Percentiles rank a stretch among this genome's conserved stretches.
These are phyloP conservation scores for Pelargonium hybrid DNA, from an alignment of 441 rosid genomes.

Conservation along the genomic window DNA sequence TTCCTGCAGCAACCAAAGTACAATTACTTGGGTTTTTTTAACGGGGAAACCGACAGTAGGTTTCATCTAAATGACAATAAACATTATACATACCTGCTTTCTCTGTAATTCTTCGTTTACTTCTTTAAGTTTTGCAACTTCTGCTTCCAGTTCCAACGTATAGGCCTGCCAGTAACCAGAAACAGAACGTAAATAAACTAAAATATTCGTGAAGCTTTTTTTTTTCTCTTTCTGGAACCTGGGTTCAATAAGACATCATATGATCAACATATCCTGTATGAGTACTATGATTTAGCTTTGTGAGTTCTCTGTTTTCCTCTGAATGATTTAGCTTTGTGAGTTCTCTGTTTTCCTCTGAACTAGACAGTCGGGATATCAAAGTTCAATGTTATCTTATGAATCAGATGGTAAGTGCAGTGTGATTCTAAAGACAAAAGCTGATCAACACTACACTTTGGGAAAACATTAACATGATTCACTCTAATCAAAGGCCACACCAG, in stretches of 20 bases:
- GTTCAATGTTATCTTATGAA: no score
- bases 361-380: no score
- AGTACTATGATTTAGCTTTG: not conserved
- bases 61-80: not conserved
- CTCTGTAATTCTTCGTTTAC: conserved; percentile 44
- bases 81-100: conserved; percentile 37
- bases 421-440: no score
- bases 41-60: no score
- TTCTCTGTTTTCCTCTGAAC: no score
- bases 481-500: not conserved
- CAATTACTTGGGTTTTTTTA: conserved; percentile 2
- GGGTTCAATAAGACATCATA: not conserved
- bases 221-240: not conserved
- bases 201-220: not conserved
- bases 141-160: conserved; percentile 59
- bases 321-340: not conserved
- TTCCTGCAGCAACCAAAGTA: conserved; percentile 32
- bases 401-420: no score
- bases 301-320: no score
- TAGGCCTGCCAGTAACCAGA: conserved; percentile 42
- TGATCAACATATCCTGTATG: not conserved
- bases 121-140: conserved; percentile 53
- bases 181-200: conserved; percentile 4
- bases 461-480: not conserved
- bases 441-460: no score